phyloP scores from a whole-genome alignment of 768 basidiomycete species.

The Suillus decipiens region DNA sequence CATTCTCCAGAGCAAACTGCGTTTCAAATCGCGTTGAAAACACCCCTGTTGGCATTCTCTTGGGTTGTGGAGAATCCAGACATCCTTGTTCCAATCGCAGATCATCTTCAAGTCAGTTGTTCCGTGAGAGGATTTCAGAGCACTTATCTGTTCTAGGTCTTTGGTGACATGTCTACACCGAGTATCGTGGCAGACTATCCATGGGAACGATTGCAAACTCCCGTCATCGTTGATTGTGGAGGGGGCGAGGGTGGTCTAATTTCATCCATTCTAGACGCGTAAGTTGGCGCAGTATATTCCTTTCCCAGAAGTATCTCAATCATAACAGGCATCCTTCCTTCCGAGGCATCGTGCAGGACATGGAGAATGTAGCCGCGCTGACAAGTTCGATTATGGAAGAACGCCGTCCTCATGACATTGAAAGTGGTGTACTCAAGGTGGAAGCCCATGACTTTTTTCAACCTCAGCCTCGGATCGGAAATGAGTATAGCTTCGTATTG shows the following conservation, averaged over 20 bases:
- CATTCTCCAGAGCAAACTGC: constrained; percentile 29
- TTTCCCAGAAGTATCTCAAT: background rate
- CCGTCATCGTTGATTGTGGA: constrained; percentile 42
- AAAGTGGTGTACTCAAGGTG: constrained; percentile 35
- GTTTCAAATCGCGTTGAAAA: constrained; percentile 41
- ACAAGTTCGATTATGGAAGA: constrained; percentile 20
- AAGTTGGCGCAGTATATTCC: constrained; percentile 7
- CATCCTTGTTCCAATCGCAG: background rate
- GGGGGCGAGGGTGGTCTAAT: constrained; percentile 43
- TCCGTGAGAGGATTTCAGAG: background rate
- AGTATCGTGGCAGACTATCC: constrained; percentile 43
- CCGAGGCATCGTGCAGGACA: constrained; percentile 39
- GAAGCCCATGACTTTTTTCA: constrained; percentile 43
- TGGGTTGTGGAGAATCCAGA: constrained; percentile 14
- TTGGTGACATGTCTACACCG: constrained; percentile 26
- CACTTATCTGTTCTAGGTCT: background rate
- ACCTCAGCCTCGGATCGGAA: constrained; percentile 28
- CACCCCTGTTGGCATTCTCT: constrained; percentile 18
- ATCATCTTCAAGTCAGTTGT: constrained; percentile 1
- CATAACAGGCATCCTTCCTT: constrained; percentile 6
- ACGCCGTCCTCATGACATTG: constrained; percentile 36
- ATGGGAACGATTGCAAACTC: constrained; percentile 36
- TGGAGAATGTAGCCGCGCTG: constrained; percentile 27
- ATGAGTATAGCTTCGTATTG: constrained; percentile 9
- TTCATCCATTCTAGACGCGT: constrained; percentile 41